phyloP scores from a whole-genome alignment of 768 basidiomycete species.

The Naganishia onofrii region DNA sequence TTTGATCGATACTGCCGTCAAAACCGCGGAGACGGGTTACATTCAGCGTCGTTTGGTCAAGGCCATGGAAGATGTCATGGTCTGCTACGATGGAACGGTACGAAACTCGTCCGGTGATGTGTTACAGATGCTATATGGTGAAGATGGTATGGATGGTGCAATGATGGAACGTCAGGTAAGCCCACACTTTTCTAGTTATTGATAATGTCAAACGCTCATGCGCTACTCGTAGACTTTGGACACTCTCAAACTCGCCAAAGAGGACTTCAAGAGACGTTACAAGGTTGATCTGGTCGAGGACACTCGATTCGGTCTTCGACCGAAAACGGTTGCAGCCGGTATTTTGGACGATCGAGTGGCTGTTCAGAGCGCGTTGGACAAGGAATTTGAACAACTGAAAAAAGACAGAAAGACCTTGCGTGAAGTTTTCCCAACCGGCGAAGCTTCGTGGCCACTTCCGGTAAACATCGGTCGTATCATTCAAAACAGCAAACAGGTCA shows the following conservation, averaged over 20 bases:
- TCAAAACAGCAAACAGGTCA: constrained; percentile 91
- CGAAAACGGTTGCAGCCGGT: constrained; percentile 63
- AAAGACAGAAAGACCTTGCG: constrained; percentile 78
- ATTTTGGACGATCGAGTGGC: constrained; percentile 79
- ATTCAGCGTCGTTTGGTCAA: constrained; percentile 98
- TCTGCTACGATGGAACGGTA: constrained; percentile 96
- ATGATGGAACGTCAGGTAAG: constrained; percentile 84
- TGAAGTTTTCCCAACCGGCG: constrained; percentile 79
- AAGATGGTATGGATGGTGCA: constrained; percentile 98
- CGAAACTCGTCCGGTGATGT: constrained; percentile 95
- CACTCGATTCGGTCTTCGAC: constrained; percentile 56
- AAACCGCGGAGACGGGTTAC: constrained; percentile 98
- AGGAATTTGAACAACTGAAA: constrained; percentile 64
- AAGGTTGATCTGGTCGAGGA: constrained; percentile 79
- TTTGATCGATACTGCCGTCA: constrained; percentile 97
- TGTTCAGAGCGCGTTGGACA: constrained; percentile 78
- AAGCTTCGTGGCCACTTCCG: constrained; percentile 81
- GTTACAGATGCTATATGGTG: constrained; percentile 93
- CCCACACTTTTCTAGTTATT: not conserved
- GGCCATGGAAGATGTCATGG: constrained; percentile 94
- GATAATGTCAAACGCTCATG: not conserved
- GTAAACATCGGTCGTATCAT: constrained; percentile 94
- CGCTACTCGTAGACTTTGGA: constrained; percentile 62
- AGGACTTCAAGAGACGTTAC: constrained; percentile 83
- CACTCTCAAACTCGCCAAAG: constrained; percentile 75